Base-by-base conservation (phyloP, 306 rosid genomes). In the Crataegus laevigata region DNA sequence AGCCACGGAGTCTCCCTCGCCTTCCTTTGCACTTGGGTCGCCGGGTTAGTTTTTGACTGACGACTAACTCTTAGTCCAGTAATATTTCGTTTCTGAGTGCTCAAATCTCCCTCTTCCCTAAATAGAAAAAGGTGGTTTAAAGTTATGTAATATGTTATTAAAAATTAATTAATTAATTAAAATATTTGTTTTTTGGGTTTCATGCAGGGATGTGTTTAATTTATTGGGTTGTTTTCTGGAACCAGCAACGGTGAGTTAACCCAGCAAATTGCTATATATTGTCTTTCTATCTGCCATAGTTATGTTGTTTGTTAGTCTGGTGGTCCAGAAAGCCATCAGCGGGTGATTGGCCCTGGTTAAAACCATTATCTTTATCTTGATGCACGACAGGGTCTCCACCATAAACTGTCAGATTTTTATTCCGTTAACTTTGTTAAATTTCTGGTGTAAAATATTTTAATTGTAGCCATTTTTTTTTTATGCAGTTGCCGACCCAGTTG, bases 21-120 rank as follows among this genome's bases (percentile, higher is more conserved):
- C 47, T 94, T 94, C 78, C 97, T 94, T 51, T 89, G 90, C 85
- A 85, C 99, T 80, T 94, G 99, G 99, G 87, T 94, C 22, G 97
- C 94, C 5, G 99, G 98, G 98, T 91, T 51, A 6, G 57, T 25
- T 5, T 24, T 2, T 6, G 40, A 36, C 54, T 50, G 54, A 50
- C 54, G 40, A 36, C 40, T 36, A 36, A 36, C 40, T 36, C 40
- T 6, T 2, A 50, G 8, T 50, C 19, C 0, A 26, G 36, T 28
- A 63, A 18, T 29, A 28, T 62, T 59, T 59, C 4, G 12, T 8
- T 59, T 25, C 29, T 25, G 32, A 24, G 29, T 8, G 4, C 22
- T 60, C 65, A 3, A 59, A 59, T 59, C 32, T 59, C 65, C 29
- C 2, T 24, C 13, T 9, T 57, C 52, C 54, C 54, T 4, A 17